Conservation (phyloP, 768 basidiomycete genomes). For the Piloderma croceum region DNA sequence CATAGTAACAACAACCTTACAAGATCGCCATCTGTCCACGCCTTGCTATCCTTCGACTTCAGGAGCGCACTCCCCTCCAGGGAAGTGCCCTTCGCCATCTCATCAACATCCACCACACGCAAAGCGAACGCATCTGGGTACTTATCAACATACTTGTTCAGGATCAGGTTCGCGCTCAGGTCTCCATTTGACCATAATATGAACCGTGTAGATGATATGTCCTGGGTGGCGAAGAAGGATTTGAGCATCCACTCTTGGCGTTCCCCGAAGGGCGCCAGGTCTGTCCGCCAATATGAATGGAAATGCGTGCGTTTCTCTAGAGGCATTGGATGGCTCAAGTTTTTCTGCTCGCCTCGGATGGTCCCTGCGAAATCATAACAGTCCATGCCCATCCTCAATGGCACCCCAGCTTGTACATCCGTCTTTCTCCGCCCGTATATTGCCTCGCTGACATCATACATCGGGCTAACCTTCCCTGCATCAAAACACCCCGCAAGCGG, state of each 20-base stretch:
- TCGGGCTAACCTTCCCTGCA: constrained; percentile 47
- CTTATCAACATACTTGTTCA: constrained; percentile 50
- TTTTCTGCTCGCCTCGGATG: constrained; percentile 36
- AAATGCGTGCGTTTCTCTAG: constrained; percentile 55
- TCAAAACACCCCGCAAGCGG: constrained; percentile 76
- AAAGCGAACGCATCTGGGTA: constrained; percentile 73
- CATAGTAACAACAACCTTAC: constrained; percentile 84
- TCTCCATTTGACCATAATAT: constrained; percentile 93
- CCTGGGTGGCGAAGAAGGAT: constrained; percentile 91
- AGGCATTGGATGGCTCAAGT: constrained; percentile 10
- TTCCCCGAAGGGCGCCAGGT: constrained; percentile 73
- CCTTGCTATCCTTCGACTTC: constrained; percentile 62
- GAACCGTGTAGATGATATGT: constrained; percentile 53
- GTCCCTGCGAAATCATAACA: constrained; percentile 93
- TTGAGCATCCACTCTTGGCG: constrained; percentile 90
- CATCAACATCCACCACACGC: constrained; percentile 58
- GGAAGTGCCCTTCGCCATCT: constrained; percentile 69
- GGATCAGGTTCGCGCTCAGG: constrained; percentile 46
- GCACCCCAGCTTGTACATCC: constrained; percentile 76
- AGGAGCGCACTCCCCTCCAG: constrained; percentile 63
- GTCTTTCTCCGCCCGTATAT: constrained; percentile 61
- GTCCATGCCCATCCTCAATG: constrained; percentile 74
- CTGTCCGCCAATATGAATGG: constrained; percentile 93
- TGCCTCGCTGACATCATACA: constrained; percentile 62
- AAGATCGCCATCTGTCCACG: constrained; percentile 94